phyloP scores from a whole-genome alignment of 352 stramenopile genomes.

The Globisporangium orthogonon region DNA sequence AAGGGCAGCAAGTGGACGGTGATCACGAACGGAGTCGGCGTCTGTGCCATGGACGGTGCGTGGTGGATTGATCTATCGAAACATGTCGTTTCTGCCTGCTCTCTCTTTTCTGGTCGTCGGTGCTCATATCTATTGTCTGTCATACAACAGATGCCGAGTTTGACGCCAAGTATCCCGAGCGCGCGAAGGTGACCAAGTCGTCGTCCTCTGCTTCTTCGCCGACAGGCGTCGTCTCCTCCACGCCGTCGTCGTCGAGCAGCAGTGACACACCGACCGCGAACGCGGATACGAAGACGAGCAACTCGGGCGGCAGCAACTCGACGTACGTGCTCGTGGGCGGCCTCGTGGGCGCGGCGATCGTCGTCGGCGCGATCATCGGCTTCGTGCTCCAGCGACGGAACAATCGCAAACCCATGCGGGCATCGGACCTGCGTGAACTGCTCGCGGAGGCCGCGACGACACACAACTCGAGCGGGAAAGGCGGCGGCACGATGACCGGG shows the following conservation, averaged over 20 bases:
- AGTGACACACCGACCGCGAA: background rate
- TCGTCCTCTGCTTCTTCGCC: background rate
- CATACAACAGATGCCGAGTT: background rate
- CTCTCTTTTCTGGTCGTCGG: too few species aligned
- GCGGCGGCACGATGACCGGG: constrained; percentile 12
- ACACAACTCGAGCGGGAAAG: background rate
- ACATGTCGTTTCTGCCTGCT: too few species aligned
- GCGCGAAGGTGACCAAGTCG: background rate
- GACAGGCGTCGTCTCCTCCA: background rate
- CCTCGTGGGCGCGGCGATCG: constrained; percentile 16
- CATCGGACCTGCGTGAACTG: constrained; percentile 7
- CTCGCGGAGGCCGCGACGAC: constrained; percentile 6
- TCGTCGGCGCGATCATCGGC: constrained; percentile 12
- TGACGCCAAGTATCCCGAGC: constrained; percentile 2
- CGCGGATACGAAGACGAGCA: background rate
- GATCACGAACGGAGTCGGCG: background rate
- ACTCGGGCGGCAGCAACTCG: constrained; percentile 5
- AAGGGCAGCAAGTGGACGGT: background rate
- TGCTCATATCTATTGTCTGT: too few species aligned
- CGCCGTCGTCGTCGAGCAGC: background rate
- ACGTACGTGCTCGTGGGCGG: constrained; percentile 14
- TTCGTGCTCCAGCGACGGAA: constrained; percentile 19
- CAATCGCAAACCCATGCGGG: background rate
- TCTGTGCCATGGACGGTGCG: constrained; percentile 1
- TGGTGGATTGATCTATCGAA: too few species aligned